Evolutionary conservation across 345 rosid genomes (phyloP).

Genomic region (Eucalyptus sideroxylon): DNA sequence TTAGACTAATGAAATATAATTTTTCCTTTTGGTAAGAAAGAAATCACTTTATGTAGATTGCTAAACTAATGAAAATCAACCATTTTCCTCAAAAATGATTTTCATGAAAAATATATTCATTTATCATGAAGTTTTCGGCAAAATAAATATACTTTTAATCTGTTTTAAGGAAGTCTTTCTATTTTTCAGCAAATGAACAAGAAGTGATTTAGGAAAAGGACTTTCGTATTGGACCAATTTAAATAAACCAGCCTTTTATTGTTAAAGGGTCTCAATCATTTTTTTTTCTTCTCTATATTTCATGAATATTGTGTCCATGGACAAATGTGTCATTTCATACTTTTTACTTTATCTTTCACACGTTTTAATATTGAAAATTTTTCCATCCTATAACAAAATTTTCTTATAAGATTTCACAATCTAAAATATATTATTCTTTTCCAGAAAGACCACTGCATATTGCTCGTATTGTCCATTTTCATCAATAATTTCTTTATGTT

Average conservation of each 20-base stretch:
- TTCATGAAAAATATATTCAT: accelerated
- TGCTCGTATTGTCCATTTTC: background rate
- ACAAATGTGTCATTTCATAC: background rate
- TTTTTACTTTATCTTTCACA: background rate
- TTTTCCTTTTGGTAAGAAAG: no score
- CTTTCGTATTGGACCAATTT: background rate
- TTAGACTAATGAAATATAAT: background rate
- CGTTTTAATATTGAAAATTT: background rate
- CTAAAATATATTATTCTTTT: background rate
- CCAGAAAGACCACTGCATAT: background rate
- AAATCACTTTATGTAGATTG: no score
- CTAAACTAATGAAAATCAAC: background rate
- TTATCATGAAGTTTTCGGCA: background rate
- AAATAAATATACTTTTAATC: background rate
- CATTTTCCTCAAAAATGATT: background rate
- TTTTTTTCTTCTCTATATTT: no score
- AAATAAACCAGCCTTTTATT: background rate
- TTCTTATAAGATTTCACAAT: background rate
- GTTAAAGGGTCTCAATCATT: background rate
- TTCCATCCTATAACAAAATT: background rate
- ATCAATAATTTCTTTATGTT: background rate
- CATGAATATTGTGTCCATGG: background rate
- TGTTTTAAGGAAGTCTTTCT: no score
- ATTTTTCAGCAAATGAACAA: background rate
- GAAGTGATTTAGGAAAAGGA: background rate